Base-by-base conservation (phyloP, 768 basidiomycete species). In the Boletus barrowsii region DNA sequence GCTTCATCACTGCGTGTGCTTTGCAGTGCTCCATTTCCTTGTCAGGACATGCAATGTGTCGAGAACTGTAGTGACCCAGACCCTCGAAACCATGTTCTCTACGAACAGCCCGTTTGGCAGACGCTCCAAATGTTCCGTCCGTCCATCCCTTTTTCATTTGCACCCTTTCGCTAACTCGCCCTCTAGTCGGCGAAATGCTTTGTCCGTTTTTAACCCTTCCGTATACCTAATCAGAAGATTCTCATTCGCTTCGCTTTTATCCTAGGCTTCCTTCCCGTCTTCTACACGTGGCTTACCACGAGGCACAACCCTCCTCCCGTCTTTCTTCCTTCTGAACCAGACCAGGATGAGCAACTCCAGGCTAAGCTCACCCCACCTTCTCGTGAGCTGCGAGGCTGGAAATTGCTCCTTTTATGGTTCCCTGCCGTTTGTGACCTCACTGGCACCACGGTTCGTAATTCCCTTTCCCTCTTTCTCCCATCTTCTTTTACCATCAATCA, bases 41-140 rank as follows among this genome's bases (percentile, higher is more conserved):
- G 47, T 13, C 56, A 89, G 86, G 96, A 98, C 70, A 96, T 97
- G 91, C 93, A 97, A 84, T 98, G 96, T 67, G 95, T 98, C 42
- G 93, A 93, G 79, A 90, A 95, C 71, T 98, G 96, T 69, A 68
- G 70, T 44, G 79, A 86, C 59, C 80, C 81, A 36, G 75, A 90
- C 70, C 80, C 85, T 3, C 57, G 64, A 4, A 75, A 76, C 35
- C 83, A 81, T 51, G 78, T 93, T 46, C 79, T 91, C 30, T 98
- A 90, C 69, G 94, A 98, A 66, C 96, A 98, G 69, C 94, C 93
- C 5, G 92, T 96, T 24, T 90, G 92, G 89, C 91, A 93, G 72
- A 91, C 84, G 14, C 79, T 93, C 39, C 89, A 91, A 71, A 93
- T 92, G 90, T 92, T 91, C 72, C 77, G 88, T 90, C 66, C 71